These are phyloP conservation scores for Laguncularia racemosa DNA, from an alignment of 345 rosid genomes.

Conservation along the genomic window DNA sequence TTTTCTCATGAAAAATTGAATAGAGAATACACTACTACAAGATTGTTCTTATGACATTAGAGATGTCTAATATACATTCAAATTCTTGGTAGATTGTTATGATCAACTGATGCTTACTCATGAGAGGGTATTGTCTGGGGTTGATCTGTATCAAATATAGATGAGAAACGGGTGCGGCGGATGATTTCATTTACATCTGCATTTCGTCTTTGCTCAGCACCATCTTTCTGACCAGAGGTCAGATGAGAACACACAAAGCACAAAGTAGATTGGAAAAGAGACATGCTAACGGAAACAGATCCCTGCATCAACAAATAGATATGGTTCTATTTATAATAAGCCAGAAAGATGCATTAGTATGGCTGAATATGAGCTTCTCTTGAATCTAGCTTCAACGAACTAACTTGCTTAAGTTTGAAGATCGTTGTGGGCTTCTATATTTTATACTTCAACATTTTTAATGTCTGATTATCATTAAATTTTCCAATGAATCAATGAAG, in stretches of 20 bases:
- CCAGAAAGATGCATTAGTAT: neutral
- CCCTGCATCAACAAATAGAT: conserved; percentile 55
- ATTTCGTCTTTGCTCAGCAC: conserved; percentile 87
- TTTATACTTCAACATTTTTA: too few relatives aligned
- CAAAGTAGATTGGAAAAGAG: conserved; percentile 78
- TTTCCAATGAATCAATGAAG: neutral
- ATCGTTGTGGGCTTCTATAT: too few relatives aligned
- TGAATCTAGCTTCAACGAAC: too few relatives aligned
- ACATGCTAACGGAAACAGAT: conserved; percentile 93
- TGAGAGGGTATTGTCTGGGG: conserved; percentile 82
- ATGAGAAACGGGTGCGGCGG: conserved; percentile 68
- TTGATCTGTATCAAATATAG: conserved; percentile 55
- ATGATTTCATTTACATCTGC: conserved; percentile 83
- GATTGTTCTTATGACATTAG: too few relatives aligned
- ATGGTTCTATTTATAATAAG: conserved; percentile 4
- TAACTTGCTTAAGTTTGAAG: too few relatives aligned
- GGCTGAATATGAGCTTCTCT: too few relatives aligned
- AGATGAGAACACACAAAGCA: conserved; percentile 99
- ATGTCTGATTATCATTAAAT: neutral
- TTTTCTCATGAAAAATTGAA: neutral
- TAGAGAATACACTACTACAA: too few relatives aligned
- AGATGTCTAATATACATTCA: neutral
- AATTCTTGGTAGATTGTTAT: neutral
- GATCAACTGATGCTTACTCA: conserved; percentile 49
- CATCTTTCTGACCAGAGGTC: conserved; percentile 92